Percentiles rank a stretch among this genome's conserved stretches.
Evolutionary conservation across 441 rosid genomes (phyloP).

Genomic region (Pelargonium fulgidum): DNA sequence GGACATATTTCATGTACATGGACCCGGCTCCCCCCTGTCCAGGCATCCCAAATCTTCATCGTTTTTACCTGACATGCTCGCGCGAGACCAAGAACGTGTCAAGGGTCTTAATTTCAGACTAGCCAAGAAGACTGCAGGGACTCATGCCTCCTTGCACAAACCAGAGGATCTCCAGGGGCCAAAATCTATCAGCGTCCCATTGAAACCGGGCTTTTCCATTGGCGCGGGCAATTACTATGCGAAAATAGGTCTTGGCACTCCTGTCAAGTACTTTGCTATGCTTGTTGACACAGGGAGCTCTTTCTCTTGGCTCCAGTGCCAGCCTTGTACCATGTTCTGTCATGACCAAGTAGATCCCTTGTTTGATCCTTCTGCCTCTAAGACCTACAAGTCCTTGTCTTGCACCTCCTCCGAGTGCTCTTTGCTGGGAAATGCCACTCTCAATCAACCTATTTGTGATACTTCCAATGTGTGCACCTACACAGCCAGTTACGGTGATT

Average conservation of each 20-base stretch:
- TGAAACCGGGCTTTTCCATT: neutral
- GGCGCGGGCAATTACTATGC: slow-evolving; percentile 13
- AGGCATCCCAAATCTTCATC: slow-evolving; percentile 2
- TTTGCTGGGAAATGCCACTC: slow-evolving; percentile 21
- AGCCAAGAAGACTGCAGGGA: neutral
- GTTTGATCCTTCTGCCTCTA: slow-evolving; percentile 33
- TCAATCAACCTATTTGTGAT: slow-evolving; percentile 18
- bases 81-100: slow-evolving; percentile 19
- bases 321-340: slow-evolving; percentile 33
- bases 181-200: slow-evolving; percentile 25
- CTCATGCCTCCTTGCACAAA: neutral
- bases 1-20: slow-evolving; percentile 19
- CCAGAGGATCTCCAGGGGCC: neutral
- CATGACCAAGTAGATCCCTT: slow-evolving; percentile 35
- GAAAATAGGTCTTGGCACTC: slow-evolving; percentile 11
- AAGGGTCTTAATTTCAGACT: slow-evolving; percentile 15
- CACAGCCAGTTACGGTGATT: slow-evolving; percentile 40
- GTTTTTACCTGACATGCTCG: slow-evolving; percentile 8
- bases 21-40: slow-evolving; percentile 12
- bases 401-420: slow-evolving; percentile 33
- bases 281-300: slow-evolving; percentile 11
- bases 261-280: slow-evolving; percentile 9
- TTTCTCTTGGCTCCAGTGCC: slow-evolving; percentile 11
- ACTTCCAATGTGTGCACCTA: slow-evolving; percentile 21
- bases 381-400: slow-evolving; percentile 22